Evolutionary conservation across 768 basidiomycete genomes (phyloP), one percentile per base, ranked within the genome.

Genomic region (Serendipita indica): DNA sequence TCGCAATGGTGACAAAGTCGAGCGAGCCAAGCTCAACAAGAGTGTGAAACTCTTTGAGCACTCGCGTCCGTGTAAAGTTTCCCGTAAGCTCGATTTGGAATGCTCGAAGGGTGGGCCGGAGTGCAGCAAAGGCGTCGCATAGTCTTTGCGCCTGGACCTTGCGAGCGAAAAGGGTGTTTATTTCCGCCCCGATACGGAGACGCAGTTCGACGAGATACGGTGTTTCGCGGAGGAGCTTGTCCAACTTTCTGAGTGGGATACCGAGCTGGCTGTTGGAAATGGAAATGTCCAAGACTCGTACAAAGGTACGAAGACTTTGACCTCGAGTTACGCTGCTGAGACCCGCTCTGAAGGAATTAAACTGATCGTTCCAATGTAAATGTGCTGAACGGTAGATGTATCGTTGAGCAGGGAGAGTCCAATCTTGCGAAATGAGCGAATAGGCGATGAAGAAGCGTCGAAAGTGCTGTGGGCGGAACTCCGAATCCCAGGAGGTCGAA

Each of bases 201-300:
- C 49, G 49, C 22, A 54, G 32, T 54, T 54, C 49, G 30, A 54
- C 30, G 22, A 54, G 49, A 7, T 20, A 28, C 32, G 49, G 49
- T 27, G 25, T 10, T 4, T 22, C 22, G 22, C 25, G 32, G 32
- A 54, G 49, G 25, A 54, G 22, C 4, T 28, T 20, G 22, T 54
- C 49, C 16, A 54, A 27, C 32, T 54, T 54, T 28, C 7, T 4
- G 25, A 54, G 25, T 7, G 49, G 22, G 10, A 54, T 30, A n/a
- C 25, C 30, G 0, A 54, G 22, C n/a, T 33, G 22, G 49, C 49
- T 54, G 25, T 54, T 18, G 1, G 49, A 16, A 30, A 54, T 33
- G 49, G 22, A 12, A 2, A 54, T 10, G 22, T 54, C 32, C 25
- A 54, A 33, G n/a, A 54, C 32, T 54, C 49, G 49, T 10, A 54